Conservation (phyloP, 2,329 filamentous ascomycete species). For the Arachnomyces sp. region DNA sequence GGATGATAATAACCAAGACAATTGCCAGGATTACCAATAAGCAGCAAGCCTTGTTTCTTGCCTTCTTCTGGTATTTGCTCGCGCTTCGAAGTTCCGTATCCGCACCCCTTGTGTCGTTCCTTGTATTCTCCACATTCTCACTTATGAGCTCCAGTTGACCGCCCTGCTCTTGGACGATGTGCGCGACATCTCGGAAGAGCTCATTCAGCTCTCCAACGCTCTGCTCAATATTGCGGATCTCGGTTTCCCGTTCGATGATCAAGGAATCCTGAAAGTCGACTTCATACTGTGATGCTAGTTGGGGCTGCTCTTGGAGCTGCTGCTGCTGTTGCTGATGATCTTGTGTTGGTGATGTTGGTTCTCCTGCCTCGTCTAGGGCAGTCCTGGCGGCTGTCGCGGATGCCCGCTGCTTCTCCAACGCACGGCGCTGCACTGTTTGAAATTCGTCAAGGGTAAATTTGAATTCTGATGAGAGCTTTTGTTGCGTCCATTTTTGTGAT, state of each 20-base stretch:
- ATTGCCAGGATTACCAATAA: constrained; percentile 79
- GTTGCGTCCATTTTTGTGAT: constrained; percentile 91
- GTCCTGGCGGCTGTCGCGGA: constrained; percentile 75
- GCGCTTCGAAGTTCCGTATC: constrained; percentile 79
- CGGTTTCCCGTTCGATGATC: constrained; percentile 91
- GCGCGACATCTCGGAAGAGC: constrained; percentile 93
- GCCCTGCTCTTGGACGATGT: constrained; percentile 92
- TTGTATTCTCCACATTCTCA: constrained; percentile 76
- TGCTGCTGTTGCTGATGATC: constrained; percentile 56
- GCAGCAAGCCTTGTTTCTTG: constrained; percentile 89
- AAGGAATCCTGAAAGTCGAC: constrained; percentile 95
- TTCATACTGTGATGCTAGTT: constrained; percentile 82
- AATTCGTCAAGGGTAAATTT: constrained; percentile 82
- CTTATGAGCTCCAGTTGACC: constrained; percentile 79
- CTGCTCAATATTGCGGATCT: constrained; percentile 96
- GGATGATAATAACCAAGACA: constrained; percentile 78
- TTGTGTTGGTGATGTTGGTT: constrained; percentile 21
- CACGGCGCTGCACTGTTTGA: constrained; percentile 79
- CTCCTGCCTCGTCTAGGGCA: constrained; percentile 50
- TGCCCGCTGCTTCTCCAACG: constrained; percentile 85
- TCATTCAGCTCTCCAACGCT: constrained; percentile 93
- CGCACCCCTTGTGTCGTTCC: constrained; percentile 73
- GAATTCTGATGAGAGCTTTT: constrained; percentile 91
- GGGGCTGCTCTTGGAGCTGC: constrained; percentile 67
- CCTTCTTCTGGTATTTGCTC: constrained; percentile 87